phyloP scores from a whole-genome alignment of 225 moss, liverwort and hornwort species.

The Straminergon stramineum region DNA sequence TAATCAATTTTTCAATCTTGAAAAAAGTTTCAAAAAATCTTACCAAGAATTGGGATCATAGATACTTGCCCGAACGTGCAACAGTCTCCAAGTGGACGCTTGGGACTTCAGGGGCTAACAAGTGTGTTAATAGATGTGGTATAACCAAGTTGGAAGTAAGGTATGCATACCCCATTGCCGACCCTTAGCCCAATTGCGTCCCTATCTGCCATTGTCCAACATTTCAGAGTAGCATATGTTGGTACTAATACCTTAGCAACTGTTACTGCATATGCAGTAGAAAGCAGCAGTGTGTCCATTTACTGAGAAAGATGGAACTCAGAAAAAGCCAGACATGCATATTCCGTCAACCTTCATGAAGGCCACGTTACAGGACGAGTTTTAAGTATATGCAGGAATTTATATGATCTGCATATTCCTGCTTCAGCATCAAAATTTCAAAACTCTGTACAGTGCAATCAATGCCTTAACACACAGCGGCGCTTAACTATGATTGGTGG shows the following conservation, averaged over 20 bases:
- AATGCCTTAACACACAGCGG: neutral
- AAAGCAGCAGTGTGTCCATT: neutral
- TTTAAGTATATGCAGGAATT: neutral
- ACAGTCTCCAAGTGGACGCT: too few relatives aligned
- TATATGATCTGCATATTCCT: neutral
- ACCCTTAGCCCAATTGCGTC: too few relatives aligned
- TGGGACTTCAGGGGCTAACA: neutral
- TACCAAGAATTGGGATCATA: neutral
- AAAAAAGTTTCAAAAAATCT: neutral
- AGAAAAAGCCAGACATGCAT: neutral
- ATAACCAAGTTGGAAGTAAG: neutral
- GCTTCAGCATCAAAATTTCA: neutral
- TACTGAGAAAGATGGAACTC: neutral
- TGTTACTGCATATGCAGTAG: neutral
- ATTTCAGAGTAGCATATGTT: neutral
- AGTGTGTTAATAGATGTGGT: neutral
- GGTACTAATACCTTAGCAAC: neutral
- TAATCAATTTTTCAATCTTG: neutral
- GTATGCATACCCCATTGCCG: neutral
- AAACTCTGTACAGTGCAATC: neutral
- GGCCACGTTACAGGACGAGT: neutral
- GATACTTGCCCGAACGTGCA: fast-evolving
- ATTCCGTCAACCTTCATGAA: neutral
- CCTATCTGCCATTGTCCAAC: neutral
- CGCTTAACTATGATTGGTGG: neutral